These are phyloP conservation scores for Angophora floribunda DNA, from an alignment of 345 rosid genomes.

Conservation along the genomic window DNA sequence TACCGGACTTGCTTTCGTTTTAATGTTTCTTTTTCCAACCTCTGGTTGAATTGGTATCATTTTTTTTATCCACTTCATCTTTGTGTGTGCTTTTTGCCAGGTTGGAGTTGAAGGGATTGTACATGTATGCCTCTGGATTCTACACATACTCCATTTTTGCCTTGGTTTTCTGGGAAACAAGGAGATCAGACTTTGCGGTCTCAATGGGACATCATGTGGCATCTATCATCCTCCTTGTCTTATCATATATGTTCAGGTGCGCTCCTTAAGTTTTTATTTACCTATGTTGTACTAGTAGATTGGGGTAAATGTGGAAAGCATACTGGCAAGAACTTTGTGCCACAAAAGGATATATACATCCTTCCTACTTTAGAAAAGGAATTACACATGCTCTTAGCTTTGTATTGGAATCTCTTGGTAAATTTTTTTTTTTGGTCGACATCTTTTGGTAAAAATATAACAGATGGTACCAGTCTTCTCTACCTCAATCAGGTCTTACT, in stretches of 20 bases:
- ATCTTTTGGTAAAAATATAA: background rate
- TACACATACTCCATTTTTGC: conserved; percentile 72
- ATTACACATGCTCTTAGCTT: background rate
- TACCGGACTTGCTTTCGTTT: background rate
- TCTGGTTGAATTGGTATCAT: background rate
- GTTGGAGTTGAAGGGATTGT: conserved; percentile 59
- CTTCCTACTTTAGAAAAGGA: background rate
- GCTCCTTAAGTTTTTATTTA: background rate
- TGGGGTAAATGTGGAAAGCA: background rate
- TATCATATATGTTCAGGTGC: conserved; percentile 68
- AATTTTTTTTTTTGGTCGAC: background rate
- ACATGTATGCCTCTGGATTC: conserved; percentile 75
- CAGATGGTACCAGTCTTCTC: background rate
- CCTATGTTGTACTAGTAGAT: background rate
- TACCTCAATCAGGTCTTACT: background rate
- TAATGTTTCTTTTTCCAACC: background rate
- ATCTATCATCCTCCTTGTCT: conserved; percentile 35
- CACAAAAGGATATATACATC: background rate
- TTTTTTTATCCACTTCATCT: background rate
- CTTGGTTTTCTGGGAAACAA: conserved; percentile 80
- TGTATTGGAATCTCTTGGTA: background rate
- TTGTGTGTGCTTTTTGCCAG: conserved; percentile 14
- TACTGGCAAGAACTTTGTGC: background rate
- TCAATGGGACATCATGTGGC: conserved; percentile 76
- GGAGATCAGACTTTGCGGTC: conserved; percentile 58